Evolutionary conservation across 116 monocot genomes (phyloP), one percentile per base, ranked within the genome.

Genomic region (Posidonia oceanica): DNA sequence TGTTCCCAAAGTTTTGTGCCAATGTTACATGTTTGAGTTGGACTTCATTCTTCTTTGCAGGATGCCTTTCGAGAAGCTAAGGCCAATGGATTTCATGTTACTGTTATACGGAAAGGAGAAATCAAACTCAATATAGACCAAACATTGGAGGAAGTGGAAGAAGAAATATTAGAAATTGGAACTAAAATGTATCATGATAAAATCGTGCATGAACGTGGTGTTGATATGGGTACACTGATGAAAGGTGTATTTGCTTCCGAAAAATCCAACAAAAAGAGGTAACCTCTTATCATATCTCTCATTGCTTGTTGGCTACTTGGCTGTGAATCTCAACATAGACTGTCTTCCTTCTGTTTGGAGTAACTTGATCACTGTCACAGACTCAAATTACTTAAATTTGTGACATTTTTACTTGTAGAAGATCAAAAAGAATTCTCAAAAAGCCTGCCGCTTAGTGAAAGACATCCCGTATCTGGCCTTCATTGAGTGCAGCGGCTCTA

Each of bases 41-140:
- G 56, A 22, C 5, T 67, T 59, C 23, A n/a, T 60, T 67, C 64
- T 3, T 8, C 12, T 66, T 5, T 71, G 71, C 79, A 91, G 91
- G 91, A 87, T 81, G 83, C 85, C 51, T 91, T 91, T 39, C 78
- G 87, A 67, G 87, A 91, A 67, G 91, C 91, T 16, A 91, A 85
- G 80, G 81, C 79, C 39, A 76, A 85, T 74, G 91, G 85, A 55
- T 91, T 91, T 69, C 67, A 67, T 58, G 67, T 91, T 71, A 87
- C 91, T 62, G 79, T 87, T 59, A 85, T 91, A 42, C 85, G 82
- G 62, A 91, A 81, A 80, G 83, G 91, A 61, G 75, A 85, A 64
- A 12, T 91, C 39, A 83, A 83, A 66, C 77, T 91, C 52, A 87
- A 91, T 77, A 74, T 91, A 22, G 91, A 91, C 69, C 79, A 87